phyloP scores from a whole-genome alignment of 1,284 basidiomycete species.

The Puccinia horiana region DNA sequence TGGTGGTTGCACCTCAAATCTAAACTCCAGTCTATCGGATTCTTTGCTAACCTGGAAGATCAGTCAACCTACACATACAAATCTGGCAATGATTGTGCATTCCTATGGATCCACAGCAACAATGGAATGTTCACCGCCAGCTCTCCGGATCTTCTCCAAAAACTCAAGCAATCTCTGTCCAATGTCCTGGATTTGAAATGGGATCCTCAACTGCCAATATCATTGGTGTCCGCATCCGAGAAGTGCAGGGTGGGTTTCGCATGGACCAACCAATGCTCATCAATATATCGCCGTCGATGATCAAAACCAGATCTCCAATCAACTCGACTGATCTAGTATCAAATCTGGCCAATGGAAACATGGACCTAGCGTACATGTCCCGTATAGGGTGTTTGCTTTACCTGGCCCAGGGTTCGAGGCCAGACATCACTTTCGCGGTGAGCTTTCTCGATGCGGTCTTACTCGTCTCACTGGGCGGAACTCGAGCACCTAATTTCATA shows the following conservation, averaged over 20 bases:
- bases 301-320: background rate
- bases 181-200: background rate
- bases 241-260: background rate
- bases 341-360: background rate
- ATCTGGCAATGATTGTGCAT: background rate
- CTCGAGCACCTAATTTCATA: constrained; percentile 19
- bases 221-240: background rate
- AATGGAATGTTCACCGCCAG: background rate
- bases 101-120: constrained; percentile 15
- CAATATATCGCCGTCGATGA: background rate
- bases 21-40: background rate
- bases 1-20: constrained; percentile 3
- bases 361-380: background rate
- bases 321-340: background rate
- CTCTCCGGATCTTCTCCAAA: background rate
- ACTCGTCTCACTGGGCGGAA: background rate
- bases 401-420: background rate
- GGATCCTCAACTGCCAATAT: background rate
- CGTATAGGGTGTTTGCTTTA: background rate
- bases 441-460: background rate
- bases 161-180: background rate
- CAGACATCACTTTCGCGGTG: constrained; percentile 1
- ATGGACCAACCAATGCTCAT: background rate
- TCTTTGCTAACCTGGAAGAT: background rate
- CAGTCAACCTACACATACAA: background rate